Conservation (phyloP, 371 early-diverging fungal species). For the Basidiobolus meristosporus region DNA sequence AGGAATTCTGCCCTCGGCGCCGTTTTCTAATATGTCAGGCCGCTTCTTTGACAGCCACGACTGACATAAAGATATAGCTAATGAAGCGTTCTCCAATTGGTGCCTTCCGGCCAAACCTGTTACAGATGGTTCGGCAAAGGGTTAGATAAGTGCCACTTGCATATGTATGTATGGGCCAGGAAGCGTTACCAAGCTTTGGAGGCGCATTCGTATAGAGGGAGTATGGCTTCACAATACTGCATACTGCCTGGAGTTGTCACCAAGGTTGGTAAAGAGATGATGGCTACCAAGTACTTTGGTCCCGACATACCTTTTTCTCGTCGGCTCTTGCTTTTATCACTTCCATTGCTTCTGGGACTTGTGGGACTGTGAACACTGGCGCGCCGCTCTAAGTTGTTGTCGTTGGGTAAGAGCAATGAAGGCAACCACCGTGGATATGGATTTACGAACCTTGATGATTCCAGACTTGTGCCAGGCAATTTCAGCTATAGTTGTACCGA, state of each 20-base stretch:
- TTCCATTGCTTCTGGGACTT: constrained; percentile 41
- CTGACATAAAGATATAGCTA: constrained; percentile 52
- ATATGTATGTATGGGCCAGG: too few species aligned
- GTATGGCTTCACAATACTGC: too few species aligned
- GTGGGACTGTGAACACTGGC: constrained; percentile 51
- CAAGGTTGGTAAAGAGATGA: constrained; percentile 8
- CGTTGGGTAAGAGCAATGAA: too few species aligned
- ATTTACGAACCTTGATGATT: constrained; percentile 47
- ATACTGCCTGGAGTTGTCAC: too few species aligned
- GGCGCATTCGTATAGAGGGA: too few species aligned
- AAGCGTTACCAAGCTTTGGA: too few species aligned
- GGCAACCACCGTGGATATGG: not conserved
- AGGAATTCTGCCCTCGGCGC: constrained; percentile 13
- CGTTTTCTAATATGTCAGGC: too few species aligned
- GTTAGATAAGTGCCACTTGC: too few species aligned
- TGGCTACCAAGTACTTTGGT: not conserved
- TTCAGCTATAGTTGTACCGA: constrained; percentile 52
- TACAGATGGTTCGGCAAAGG: too few species aligned
- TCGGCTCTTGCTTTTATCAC: constrained; percentile 46
- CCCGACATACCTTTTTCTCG: constrained; percentile 31
- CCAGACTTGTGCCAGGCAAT: constrained; percentile 94
- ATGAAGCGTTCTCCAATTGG: constrained; percentile 67
- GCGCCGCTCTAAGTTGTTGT: constrained; percentile 31
- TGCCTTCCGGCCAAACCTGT: constrained; percentile 66
- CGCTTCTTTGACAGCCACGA: too few species aligned